A percentile compares a stretch with the other conserved stretches of the same genome.
phyloP scores from a whole-genome alignment of 2,329 filamentous ascomycete genomes.

The Zalaria sp. region DNA sequence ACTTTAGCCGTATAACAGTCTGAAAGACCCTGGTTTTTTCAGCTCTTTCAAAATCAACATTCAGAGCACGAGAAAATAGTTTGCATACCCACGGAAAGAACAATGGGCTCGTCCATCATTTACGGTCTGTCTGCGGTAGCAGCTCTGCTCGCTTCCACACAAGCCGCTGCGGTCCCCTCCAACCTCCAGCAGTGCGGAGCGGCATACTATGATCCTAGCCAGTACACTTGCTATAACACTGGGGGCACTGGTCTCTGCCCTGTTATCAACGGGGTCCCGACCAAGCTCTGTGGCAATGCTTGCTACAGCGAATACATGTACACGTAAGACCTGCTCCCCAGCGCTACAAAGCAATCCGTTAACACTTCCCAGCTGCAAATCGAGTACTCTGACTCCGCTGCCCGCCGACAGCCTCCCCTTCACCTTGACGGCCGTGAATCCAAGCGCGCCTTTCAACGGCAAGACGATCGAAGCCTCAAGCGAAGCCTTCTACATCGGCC shows the following conservation, averaged over 20 bases:
- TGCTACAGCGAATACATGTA: conserved; percentile 6
- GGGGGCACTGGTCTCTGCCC: conserved; percentile 5
- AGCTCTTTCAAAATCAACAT: no score
- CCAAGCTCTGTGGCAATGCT: conserved; percentile 3
- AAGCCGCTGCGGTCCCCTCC: no score
- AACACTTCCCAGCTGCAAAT: conserved; percentile 1
- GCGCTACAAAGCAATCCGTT: no score
- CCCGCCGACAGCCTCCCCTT: conserved; percentile 2
- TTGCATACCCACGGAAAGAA: no score
- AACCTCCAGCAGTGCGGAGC: conserved; percentile 3
- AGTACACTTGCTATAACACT: conserved; percentile 5
- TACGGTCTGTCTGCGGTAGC: no score
- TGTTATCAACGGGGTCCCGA: conserved; percentile 7
- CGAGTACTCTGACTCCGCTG: neutral
- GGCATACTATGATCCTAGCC: conserved; percentile 5
- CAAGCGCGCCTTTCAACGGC: conserved; percentile 5
- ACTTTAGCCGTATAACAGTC: no score
- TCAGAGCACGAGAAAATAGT: no score
- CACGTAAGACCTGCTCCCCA: conserved; percentile 1
- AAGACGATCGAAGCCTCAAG: conserved; percentile 8
- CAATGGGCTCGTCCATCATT: no score
- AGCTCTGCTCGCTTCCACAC: no score
- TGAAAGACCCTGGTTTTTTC: no score
- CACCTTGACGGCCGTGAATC: conserved; percentile 8
- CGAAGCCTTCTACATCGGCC: conserved; percentile 7